Conservation (phyloP, 768 basidiomycete genomes). For the Podaxis pistillaris region DNA sequence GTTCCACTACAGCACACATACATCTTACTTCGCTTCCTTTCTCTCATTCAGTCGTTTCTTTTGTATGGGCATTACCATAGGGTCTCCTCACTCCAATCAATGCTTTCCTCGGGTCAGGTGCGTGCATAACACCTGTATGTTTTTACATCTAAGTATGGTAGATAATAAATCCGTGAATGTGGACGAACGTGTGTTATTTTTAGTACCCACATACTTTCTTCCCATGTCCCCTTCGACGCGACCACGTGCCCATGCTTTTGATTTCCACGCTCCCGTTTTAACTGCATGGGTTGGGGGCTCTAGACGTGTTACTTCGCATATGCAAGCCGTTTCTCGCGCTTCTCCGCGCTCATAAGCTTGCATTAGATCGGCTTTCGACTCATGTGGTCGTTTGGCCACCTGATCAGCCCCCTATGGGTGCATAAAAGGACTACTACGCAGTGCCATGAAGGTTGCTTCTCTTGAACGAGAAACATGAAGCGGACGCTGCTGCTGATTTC, state of each 20-base stretch:
- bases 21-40: too few species aligned
- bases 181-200: not conserved
- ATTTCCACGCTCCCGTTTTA: constrained; percentile 2
- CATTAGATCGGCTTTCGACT: constrained; percentile 8
- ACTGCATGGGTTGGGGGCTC: not conserved
- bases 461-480: constrained; percentile 1
- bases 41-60: not conserved
- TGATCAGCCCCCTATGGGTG: not conserved
- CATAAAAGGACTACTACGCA: constrained; percentile 2
- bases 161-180: not conserved
- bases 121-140: not conserved
- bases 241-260: not conserved
- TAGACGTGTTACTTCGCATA: not conserved
- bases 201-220: not conserved
- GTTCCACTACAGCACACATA: not conserved
- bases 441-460: not conserved
- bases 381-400: constrained; percentile 1
- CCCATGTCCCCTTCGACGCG: constrained; percentile 9
- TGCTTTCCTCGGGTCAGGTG: not conserved
- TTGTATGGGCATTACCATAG: too few species aligned
- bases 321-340: not conserved
- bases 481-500: not conserved
- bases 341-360: not conserved
- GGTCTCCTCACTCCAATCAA: not conserved
- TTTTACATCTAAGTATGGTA: not conserved